Base-by-base conservation (phyloP, 306 rosid genomes). In the Cicer chorassanicum region DNA sequence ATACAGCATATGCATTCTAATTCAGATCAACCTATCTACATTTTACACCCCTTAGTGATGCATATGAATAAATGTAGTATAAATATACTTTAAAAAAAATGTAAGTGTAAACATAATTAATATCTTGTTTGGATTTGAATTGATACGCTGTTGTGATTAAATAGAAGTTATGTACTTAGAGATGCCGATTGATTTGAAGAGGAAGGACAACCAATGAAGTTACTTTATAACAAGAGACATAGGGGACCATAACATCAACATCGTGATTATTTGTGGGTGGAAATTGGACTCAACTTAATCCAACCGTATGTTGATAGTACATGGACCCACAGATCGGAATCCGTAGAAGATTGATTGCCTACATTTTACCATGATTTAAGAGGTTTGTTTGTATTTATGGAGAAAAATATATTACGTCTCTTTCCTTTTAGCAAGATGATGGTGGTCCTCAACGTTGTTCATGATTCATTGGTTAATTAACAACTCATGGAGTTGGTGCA, bases 241-340 rank as follows among this genome's bases (percentile, higher is more conserved):
- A 29, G 21, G 65, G 81, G 81, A 79, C 77, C 76, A 61, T 54
- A 13, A 65, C 65, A 64, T 71, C 55, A 61, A 55, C 44, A 34
- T 65, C 83, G 36, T 3, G 4, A 70, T 81, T 44, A 78, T 78
- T 71, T 75, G 65, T 72, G 69, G 64, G 78, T 65, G 73, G 79
- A 78, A 67, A 81, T 54, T 80, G 74, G 74, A 72, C 60, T 69
- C 46, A 38, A 70, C 63, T 73, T 68, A 73, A 72, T 81, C 78
- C 80, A 81, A 67, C 56, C 75, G 78, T 70, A 74, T 82, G 73
- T 46, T 44, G 11, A 3, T 63, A 49, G 72, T 63, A 78, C 59
- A 71, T 1, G 70, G 62, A 82, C 90, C 90, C 80, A 82, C 86
- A 74, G 46, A 86, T 86, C 54, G 76, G 90, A 86, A 84, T 86